These are phyloP conservation scores for Avena insularis DNA, from an alignment of 176 grass and related monocot genomes.

Conservation along the genomic window DNA sequence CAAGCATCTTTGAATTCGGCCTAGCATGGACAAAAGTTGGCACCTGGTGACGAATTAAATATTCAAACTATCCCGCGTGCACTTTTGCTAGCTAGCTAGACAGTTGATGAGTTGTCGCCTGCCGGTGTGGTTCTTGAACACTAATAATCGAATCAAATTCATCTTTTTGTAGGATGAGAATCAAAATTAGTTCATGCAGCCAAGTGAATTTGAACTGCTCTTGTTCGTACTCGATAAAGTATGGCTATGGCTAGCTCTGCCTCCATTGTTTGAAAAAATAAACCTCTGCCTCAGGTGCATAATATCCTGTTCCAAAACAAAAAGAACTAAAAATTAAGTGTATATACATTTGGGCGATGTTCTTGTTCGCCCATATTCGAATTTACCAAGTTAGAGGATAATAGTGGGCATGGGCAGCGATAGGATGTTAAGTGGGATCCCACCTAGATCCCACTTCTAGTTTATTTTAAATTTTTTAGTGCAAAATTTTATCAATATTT, in stretches of 20 bases:
- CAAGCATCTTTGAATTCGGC: conserved; percentile 32
- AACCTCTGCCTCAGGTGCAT: not conserved
- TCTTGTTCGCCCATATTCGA: no score
- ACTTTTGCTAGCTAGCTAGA: not conserved
- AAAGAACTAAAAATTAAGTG: no score
- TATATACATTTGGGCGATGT: no score
- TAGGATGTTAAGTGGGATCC: no score
- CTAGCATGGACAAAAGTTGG: conserved; percentile 25
- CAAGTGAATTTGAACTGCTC: not conserved
- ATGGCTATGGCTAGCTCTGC: no score
- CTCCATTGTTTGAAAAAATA: no score
- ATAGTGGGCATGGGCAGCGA: no score
- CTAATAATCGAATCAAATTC: not conserved
- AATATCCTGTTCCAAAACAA: no score
- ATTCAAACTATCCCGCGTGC: not conserved
- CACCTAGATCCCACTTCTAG: no score
- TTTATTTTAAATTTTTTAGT: no score
- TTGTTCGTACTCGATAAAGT: not conserved
- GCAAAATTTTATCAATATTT: no score
- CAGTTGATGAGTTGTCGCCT: not conserved
- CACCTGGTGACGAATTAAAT: not conserved
- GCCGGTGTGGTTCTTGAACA: not conserved
- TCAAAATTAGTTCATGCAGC: not conserved
- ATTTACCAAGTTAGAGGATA: no score
- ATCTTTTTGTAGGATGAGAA: not conserved